A percentile compares a stretch with the other conserved stretches of the same genome.
phyloP scores from a whole-genome alignment of 2,329 filamentous ascomycete genomes.

The Fusarium sp. region DNA sequence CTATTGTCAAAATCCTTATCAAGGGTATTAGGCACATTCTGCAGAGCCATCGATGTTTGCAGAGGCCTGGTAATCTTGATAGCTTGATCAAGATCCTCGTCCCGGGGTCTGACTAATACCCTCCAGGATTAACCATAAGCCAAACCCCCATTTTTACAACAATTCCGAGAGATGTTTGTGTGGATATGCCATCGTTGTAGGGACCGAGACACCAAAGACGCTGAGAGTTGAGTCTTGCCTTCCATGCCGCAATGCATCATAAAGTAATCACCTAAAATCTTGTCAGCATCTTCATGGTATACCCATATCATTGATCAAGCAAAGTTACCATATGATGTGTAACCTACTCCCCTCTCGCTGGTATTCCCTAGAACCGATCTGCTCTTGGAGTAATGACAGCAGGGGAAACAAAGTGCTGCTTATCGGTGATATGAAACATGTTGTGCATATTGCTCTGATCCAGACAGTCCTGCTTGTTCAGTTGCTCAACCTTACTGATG shows the following conservation, averaged over 20 bases:
- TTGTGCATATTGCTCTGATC: slow-evolving; percentile 34
- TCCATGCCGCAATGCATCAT: slow-evolving; percentile 37
- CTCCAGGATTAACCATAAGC: slow-evolving; percentile 32
- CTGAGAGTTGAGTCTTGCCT: slow-evolving; percentile 1
- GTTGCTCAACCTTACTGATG: slow-evolving; percentile 6
- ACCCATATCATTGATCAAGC: fast-evolving
- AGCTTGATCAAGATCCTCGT: slow-evolving; percentile 34
- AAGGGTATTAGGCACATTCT: slow-evolving; percentile 38
- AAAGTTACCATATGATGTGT: slow-evolving; percentile 30
- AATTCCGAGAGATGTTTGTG: slow-evolving; percentile 28
- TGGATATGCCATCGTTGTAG: slow-evolving; percentile 31
- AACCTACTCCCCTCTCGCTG: slow-evolving; percentile 28
- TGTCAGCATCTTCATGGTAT: background rate
- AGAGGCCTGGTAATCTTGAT: slow-evolving; percentile 37
- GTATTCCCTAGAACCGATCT: slow-evolving; percentile 34
- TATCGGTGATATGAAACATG: slow-evolving; percentile 31
- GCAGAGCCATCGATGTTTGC: slow-evolving; percentile 33
- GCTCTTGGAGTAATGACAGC: slow-evolving; percentile 26
- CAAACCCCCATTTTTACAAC: slow-evolving; percentile 35
- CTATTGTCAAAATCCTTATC: too few species aligned
- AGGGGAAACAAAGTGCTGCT: slow-evolving; percentile 29
- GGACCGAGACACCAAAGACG: slow-evolving; percentile 9
- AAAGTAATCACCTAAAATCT: slow-evolving; percentile 17
- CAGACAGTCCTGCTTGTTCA: slow-evolving; percentile 22
- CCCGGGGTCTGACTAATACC: slow-evolving; percentile 30